phyloP scores from a whole-genome alignment of 2,329 filamentous ascomycete species.

The Eurotiales sp. region DNA sequence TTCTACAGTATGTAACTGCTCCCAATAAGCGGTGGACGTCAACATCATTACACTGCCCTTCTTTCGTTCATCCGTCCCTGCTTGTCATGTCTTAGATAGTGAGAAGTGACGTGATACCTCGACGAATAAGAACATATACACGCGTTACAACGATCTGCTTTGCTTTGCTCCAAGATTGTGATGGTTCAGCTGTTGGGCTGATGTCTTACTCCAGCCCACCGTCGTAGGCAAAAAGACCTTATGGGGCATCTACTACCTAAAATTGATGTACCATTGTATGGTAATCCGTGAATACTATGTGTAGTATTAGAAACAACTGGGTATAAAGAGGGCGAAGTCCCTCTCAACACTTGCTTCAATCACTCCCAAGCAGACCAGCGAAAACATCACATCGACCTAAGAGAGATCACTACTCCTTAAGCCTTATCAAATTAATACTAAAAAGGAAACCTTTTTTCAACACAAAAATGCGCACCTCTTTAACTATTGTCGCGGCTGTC shows the following conservation, averaged over 20 bases:
- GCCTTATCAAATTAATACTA: not conserved
- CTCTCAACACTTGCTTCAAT: not conserved
- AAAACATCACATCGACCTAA: no score
- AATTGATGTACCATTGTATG: not conserved
- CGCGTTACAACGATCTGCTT: not conserved
- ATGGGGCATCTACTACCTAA: not conserved
- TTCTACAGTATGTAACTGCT: not conserved
- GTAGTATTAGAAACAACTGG: not conserved
- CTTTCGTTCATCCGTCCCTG: not conserved
- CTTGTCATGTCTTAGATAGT: not conserved
- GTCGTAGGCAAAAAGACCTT: not conserved
- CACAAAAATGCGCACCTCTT: conserved; percentile 34
- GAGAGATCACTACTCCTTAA: no score
- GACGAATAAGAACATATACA: not conserved
- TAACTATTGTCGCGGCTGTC: conserved; percentile 26
- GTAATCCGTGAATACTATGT: not conserved
- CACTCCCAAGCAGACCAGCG: not conserved
- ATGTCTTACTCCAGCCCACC: not conserved
- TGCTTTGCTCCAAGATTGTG: not conserved
- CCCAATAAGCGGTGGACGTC: not conserved
- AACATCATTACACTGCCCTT: not conserved
- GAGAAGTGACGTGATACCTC: not conserved
- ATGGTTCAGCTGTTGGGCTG: not conserved
- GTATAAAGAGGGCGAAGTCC: not conserved
- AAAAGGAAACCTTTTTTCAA: no score